Evolutionary conservation across 2,329 filamentous ascomycete genomes (phyloP).

Genomic region (Cladosporium velox): DNA sequence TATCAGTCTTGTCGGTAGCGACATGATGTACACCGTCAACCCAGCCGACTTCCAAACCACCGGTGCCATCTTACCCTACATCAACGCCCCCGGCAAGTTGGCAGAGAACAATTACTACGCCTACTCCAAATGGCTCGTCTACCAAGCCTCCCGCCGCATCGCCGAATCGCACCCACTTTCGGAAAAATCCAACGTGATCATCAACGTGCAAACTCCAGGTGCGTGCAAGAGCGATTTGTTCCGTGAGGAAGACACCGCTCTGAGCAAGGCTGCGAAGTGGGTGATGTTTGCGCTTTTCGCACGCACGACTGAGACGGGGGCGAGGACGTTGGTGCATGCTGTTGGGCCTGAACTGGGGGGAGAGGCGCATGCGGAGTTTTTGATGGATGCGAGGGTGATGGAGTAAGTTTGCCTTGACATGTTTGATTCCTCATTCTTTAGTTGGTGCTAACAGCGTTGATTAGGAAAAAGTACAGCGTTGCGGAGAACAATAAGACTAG

Average conservation of each 20-base stretch:
- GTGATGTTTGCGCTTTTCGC: slow-evolving; percentile 24
- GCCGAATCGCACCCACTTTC: slow-evolving; percentile 24
- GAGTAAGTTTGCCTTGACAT: slow-evolving; percentile 19
- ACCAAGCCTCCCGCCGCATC: slow-evolving; percentile 31
- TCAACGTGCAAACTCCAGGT: slow-evolving; percentile 41
- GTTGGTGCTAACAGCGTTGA: slow-evolving; percentile 20
- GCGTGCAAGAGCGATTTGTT: slow-evolving; percentile 36
- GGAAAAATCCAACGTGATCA: slow-evolving; percentile 34
- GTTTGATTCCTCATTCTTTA: neutral
- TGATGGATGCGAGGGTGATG: slow-evolving; percentile 38
- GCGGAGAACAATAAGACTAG: neutral
- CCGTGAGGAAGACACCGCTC: slow-evolving; percentile 26
- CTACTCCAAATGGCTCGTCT: slow-evolving; percentile 39
- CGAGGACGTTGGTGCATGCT: slow-evolving; percentile 40
- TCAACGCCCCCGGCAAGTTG: slow-evolving; percentile 29
- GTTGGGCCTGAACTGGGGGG: slow-evolving; percentile 30
- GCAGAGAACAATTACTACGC: slow-evolving; percentile 30
- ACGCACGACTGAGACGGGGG: slow-evolving; percentile 39
- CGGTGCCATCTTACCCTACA: slow-evolving; percentile 34
- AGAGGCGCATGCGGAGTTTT: slow-evolving; percentile 42
- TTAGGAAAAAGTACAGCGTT: slow-evolving; percentile 14
- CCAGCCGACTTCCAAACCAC: slow-evolving; percentile 34
- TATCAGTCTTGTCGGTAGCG: slow-evolving; percentile 38
- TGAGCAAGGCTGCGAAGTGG: neutral
- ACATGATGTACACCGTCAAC: slow-evolving; percentile 35